Evolutionary conservation across 495 filamentous ascomycete species (phyloP), one percentile per base, ranked within the genome.

Genomic region (Talaromyces proteolyticus): DNA sequence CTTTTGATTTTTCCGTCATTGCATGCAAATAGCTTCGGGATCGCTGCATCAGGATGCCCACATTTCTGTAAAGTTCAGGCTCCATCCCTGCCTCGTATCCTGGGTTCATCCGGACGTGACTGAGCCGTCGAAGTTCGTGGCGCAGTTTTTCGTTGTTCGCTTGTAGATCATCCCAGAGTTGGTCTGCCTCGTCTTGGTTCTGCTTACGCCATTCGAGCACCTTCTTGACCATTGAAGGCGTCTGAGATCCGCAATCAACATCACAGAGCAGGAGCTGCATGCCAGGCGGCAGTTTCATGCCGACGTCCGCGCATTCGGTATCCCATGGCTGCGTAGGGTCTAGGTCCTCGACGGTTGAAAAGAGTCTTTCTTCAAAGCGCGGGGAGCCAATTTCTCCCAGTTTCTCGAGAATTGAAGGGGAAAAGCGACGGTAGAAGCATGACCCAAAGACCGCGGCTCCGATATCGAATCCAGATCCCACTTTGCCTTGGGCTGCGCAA

Each of bases 391-490:
- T 69, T 47, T 86, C 82, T 21, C 83, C 85, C 8, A 91, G 62
- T 1, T 60, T 65, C 39, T 80, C 73, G 0, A 97, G 73, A 20
- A 96, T 71, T 2, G 76, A 70, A 0, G 93, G 89, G 0, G 89
- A 92, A 72, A 97, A 98, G 22, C 93, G 87, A 18, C 84, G 79
- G 75, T 98, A 98, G 6, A 87, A 68, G 59, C 89, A 95, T 17
- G 87, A 88, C 12, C 93, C 93, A 59, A 90, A 95, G 29, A 93
- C 87, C 10, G 93, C 93, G 29, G 86, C 81, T 1, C 92, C 94
- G n/a, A 98, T 87, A 64, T 98, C 93, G 58, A 98, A 98, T 22
- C 93, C 93, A 2, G 87, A 91, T 42, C 93, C 93, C 5, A 98
- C 82, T 65, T 97, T 98, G 19, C 93, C 93, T 67, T 98, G 93